Evolutionary conservation across 73 alveolate genomes (phyloP), one percentile per base, ranked within the genome.

Genomic region (Paramecium pentaurelia): DNA sequence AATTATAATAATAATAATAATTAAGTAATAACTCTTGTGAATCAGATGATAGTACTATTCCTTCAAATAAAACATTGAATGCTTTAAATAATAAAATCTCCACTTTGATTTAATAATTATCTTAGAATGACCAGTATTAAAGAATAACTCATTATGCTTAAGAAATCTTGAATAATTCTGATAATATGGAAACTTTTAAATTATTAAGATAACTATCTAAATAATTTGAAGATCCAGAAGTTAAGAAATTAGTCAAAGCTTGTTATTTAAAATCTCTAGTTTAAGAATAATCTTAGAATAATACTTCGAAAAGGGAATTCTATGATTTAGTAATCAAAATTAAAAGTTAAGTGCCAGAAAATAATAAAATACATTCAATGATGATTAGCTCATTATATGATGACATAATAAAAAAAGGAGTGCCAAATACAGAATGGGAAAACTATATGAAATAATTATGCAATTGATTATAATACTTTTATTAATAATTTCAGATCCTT

Each of bases 311-410:
- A 49, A 80, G 91, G 30, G 91, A 80, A 44, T 80, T 80, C 49
- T 80, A 80, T 80, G 91, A 80, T 47, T 45, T 49, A 47, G 91
- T 80, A 14, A 80, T 80, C 20, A 80, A 49, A 45, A 42, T 80
- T 0, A 80, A 80, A 47, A 80, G 91, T 47, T n/a, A 80, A 45
- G 75, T 47, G 9, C 91, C 91, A 1, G 47, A 34, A 28, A 49
- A 80, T 27, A 34, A 80, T 80, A 32, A 80, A 80, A 11, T 44
- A n/a, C 91, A 80, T 80, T 44, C 47, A 42, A 47, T 47, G 47
- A 80, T 80, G 91, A 80, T 80, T 12, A 80, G 91, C 27, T 80
- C 91, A 40, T 44, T 80, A 11, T 80, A 80, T 80, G 91, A 80
- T 34, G 91, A 80, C 8, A 45, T 80, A 4, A 12, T 73, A 36